phyloP scores from a whole-genome alignment of 805 yeast genomes.

The Torulaspora franciscae region DNA sequence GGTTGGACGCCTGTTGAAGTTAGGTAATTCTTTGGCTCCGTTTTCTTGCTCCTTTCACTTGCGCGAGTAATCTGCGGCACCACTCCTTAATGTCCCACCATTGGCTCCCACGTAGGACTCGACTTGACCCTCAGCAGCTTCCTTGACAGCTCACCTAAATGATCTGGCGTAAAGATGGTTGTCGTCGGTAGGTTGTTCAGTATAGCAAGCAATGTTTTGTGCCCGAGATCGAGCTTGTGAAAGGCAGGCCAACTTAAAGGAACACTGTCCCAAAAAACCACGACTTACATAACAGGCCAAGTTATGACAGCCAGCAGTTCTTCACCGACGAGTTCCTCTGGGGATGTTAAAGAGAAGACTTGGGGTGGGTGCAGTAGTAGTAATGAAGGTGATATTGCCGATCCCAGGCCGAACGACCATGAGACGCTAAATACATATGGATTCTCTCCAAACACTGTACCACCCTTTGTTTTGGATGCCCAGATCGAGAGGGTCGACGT shows the following conservation, averaged over 20 bases:
- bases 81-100: neutral
- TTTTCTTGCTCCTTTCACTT: slow-evolving; percentile 1
- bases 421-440: slow-evolving; percentile 32
- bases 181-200: neutral
- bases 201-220: slow-evolving; percentile 1
- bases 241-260: neutral
- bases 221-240: slow-evolving; percentile 6
- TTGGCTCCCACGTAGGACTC: neutral
- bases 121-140: neutral
- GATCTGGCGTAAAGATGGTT: too few relatives aligned
- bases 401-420: neutral
- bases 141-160: neutral
- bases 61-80: neutral
- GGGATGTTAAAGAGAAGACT: neutral
- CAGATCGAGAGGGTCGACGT: slow-evolving; percentile 23
- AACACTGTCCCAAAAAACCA: neutral
- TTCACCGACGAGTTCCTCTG: neutral
- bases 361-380: neutral
- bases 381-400: neutral
- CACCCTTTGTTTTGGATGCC: slow-evolving; percentile 61
- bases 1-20: neutral
- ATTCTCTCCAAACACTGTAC: slow-evolving; percentile 44
- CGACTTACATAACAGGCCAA: neutral
- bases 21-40: neutral
- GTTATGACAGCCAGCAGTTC: neutral